phyloP scores from a whole-genome alignment of 345 rosid genomes.

The Melaleuca quinquenervia region DNA sequence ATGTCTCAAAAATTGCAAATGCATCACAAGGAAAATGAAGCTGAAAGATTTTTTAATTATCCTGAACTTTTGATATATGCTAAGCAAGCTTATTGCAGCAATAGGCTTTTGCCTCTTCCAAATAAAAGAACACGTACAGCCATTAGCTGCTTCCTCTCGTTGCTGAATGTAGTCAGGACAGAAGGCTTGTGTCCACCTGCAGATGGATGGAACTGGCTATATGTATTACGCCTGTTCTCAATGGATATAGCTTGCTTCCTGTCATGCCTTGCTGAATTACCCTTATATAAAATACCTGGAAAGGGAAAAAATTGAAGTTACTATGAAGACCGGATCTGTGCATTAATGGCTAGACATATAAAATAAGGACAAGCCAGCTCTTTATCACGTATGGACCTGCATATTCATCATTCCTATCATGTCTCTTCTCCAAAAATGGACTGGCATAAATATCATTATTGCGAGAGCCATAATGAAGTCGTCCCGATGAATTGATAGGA shows the following conservation, averaged over 20 bases:
- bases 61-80: background rate
- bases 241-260: slow-evolving; percentile 27
- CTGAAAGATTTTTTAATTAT: background rate
- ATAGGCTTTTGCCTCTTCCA: background rate
- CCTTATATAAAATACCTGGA: slow-evolving; percentile 38
- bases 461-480: slow-evolving; percentile 16
- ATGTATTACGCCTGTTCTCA: slow-evolving; percentile 52
- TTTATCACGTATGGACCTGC: slow-evolving; percentile 14
- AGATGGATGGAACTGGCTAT: slow-evolving; percentile 23
- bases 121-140: slow-evolving; percentile 20
- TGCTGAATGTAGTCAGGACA: slow-evolving; percentile 28
- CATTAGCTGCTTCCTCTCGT: slow-evolving; percentile 47
- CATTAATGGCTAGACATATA: background rate
- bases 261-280: slow-evolving; percentile 27
- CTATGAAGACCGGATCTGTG: background rate
- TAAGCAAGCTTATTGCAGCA: background rate
- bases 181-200: slow-evolving; percentile 20
- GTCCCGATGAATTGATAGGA: slow-evolving; percentile 21
- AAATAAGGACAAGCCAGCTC: background rate
- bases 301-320: slow-evolving; percentile 1
- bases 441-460: slow-evolving; percentile 21
- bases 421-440: slow-evolving; percentile 29
- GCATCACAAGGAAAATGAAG: background rate
- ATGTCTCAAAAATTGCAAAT: background rate
- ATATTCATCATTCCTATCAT: slow-evolving; percentile 44